Percentiles rank a stretch among this genome's conserved stretches.
Conservation (phyloP, 1,139 yeast species). For the Lipomyces yarrowii region DNA sequence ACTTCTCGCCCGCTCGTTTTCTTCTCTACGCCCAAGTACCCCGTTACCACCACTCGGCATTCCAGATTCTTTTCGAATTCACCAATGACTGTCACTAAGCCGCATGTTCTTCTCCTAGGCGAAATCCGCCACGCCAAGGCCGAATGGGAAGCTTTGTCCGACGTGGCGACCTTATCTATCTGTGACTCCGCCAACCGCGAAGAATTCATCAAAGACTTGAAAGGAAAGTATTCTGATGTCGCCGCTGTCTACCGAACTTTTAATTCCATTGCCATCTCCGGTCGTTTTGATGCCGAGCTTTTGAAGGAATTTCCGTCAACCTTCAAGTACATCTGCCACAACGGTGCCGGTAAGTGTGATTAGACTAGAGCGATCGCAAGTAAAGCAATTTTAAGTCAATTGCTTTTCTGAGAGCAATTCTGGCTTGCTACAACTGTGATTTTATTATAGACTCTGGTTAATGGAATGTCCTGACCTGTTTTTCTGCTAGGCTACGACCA, state of each 20-base stretch:
- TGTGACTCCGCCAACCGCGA: constrained; percentile 41
- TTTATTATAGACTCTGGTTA: neutral
- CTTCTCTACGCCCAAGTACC: neutral
- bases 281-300: constrained; percentile 75
- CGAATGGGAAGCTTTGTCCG: constrained; percentile 35
- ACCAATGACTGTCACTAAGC: constrained; percentile 27
- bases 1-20: constrained; percentile 2
- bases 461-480: neutral
- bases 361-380: neutral
- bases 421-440: neutral
- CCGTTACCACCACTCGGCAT: neutral
- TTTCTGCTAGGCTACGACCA: constrained; percentile 62
- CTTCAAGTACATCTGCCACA: constrained; percentile 68
- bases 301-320: constrained; percentile 60
- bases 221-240: constrained; percentile 54
- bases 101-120: constrained; percentile 34
- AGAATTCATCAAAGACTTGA: constrained; percentile 57
- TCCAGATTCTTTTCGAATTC: neutral
- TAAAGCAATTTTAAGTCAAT: neutral
- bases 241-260: constrained; percentile 50
- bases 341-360: constrained; percentile 65
- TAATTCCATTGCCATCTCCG: constrained; percentile 51
- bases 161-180: constrained; percentile 30
- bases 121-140: constrained; percentile 33
- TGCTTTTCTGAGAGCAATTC: neutral